Conservation (phyloP, 768 basidiomycete genomes). For the Pleurotus giganteus region DNA sequence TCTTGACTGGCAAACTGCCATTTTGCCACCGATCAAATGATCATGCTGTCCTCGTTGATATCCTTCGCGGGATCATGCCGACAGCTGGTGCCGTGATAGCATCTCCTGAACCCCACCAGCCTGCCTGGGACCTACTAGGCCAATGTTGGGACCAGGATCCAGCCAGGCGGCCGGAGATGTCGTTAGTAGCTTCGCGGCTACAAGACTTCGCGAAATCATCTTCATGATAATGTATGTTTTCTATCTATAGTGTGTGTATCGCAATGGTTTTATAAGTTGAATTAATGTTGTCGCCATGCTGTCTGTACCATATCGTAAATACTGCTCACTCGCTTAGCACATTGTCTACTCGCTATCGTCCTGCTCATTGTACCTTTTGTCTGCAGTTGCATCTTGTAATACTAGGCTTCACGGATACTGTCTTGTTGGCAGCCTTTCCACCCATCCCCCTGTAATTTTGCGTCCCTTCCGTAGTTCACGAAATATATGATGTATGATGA, state of each 20-base stretch:
- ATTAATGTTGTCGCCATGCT: no score
- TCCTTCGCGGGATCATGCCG: constrained; percentile 50
- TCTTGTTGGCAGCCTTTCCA: no score
- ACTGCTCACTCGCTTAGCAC: no score
- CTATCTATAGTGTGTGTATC: neutral
- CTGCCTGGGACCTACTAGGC: constrained; percentile 41
- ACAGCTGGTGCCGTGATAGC: constrained; percentile 27
- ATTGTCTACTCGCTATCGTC: no score
- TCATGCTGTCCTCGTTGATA: constrained; percentile 53
- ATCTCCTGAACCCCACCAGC: constrained; percentile 16
- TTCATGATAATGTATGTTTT: neutral
- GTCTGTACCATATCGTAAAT: no score
- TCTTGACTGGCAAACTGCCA: constrained; percentile 49
- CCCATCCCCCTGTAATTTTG: no score
- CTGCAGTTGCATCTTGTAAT: no score
- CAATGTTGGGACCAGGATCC: constrained; percentile 43
- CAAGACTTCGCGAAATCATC: neutral
- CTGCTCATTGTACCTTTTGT: no score
- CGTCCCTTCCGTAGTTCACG: no score
- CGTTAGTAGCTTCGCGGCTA: constrained; percentile 22
- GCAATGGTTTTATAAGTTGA: no score
- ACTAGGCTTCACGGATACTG: no score
- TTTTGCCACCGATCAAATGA: constrained; percentile 55
- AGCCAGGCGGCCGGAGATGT: constrained; percentile 41
- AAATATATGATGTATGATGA: no score